Evolutionary conservation across 306 rosid genomes (phyloP).

Genomic region (Senna siamea): DNA sequence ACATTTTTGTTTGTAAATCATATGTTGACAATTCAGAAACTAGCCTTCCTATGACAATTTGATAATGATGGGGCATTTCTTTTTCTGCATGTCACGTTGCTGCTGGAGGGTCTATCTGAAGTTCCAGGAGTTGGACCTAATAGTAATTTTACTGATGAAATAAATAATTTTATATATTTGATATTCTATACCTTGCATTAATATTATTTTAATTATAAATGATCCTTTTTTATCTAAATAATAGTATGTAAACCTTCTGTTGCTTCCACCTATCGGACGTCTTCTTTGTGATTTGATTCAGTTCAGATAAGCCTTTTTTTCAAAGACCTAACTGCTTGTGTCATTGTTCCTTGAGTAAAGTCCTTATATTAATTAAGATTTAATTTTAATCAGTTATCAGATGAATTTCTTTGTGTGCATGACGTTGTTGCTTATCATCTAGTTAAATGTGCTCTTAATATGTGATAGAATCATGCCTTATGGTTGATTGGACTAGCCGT

Average conservation of each 20-base stretch:
- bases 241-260: neutral
- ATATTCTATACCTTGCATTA: neutral
- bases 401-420: constrained; percentile 29
- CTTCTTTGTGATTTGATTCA: constrained; percentile 21
- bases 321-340: neutral
- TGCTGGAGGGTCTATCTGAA: constrained; percentile 25
- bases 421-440: constrained; percentile 24
- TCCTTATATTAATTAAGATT: constrained; percentile 12
- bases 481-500: constrained; percentile 39
- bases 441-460: constrained; percentile 14
- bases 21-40: too few relatives aligned
- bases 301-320: constrained; percentile 5
- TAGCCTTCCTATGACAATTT: neutral
- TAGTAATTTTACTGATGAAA: constrained; percentile 6
- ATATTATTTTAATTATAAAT: neutral
- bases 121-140: neutral
- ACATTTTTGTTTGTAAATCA: neutral
- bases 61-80: neutral
- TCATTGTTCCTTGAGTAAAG: neutral
- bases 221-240: neutral
- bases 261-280: constrained; percentile 29
- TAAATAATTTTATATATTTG: constrained; percentile 17
- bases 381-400: neutral
- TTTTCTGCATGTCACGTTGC: constrained; percentile 21
- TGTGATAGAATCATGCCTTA: constrained; percentile 23